A percentile compares a stretch with the other conserved stretches of the same genome.
Evolutionary conservation across 2,329 filamentous ascomycete genomes (phyloP).

Genomic region (Chalara sp.): DNA sequence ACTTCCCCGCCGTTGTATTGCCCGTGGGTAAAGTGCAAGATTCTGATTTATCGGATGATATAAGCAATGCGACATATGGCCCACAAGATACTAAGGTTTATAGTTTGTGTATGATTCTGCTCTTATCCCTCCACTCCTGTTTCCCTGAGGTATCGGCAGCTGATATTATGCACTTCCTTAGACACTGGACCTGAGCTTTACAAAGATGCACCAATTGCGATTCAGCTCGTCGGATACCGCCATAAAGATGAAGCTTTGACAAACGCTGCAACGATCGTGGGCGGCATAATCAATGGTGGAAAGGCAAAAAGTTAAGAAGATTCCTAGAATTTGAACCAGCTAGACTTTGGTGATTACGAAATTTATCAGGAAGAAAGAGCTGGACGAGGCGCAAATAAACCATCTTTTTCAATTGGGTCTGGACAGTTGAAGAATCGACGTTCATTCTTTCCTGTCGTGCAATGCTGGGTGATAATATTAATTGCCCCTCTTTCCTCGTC

Average conservation of each 20-base stretch:
- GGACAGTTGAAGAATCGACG: no score
- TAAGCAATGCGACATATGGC: slow-evolving; percentile 21
- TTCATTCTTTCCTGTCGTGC: no score
- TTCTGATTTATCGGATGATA: slow-evolving; percentile 19
- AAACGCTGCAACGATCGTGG: slow-evolving; percentile 20
- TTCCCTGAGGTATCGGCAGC: not conserved
- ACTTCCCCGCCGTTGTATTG: slow-evolving; percentile 33
- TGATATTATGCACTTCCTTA: slow-evolving; percentile 11
- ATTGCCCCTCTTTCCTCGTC: no score
- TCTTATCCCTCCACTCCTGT: not conserved
- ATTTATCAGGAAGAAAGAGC: no score
- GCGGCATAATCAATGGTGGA: slow-evolving; percentile 17
- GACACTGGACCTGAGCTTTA: slow-evolving; percentile 26
- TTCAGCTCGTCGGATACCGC: slow-evolving; percentile 28
- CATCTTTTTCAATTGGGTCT: no score
- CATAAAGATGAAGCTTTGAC: slow-evolving; percentile 25
- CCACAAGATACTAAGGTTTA: slow-evolving; percentile 17
- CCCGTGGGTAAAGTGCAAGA: slow-evolving; percentile 25
- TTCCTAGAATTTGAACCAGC: no score
- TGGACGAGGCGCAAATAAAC: no score
- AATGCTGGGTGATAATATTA: no score
- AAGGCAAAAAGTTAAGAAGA: no score
- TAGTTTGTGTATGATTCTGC: slow-evolving; percentile 18
- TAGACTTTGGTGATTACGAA: no score
- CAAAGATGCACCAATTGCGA: slow-evolving; percentile 20